Evolutionary conservation across 2,329 filamentous ascomycete genomes (phyloP).

Genomic region (Penicillium paneum): DNA sequence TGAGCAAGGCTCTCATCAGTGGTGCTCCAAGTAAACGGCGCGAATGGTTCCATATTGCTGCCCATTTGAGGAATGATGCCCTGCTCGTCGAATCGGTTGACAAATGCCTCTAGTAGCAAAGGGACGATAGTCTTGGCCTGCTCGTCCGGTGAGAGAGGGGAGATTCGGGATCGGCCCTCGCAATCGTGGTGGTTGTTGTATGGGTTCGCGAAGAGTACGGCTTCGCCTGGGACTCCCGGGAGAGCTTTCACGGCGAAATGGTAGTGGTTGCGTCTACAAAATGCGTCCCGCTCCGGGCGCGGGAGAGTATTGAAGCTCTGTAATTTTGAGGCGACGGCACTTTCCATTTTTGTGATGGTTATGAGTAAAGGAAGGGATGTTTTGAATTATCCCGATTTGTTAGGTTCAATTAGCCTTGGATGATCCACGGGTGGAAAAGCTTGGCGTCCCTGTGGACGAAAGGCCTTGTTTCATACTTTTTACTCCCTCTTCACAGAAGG

Average conservation of each 20-base stretch:
- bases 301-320: not conserved
- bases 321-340: not conserved
- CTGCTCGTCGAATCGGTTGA: conserved; percentile 3
- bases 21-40: conserved; percentile 7
- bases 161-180: conserved; percentile 4
- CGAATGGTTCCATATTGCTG: not conserved
- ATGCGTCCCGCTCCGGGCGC: not conserved
- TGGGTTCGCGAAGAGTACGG: conserved; percentile 5
- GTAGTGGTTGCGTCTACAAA: conserved; percentile 1
- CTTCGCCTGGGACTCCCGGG: not conserved
- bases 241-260: conserved; percentile 5
- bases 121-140: conserved; percentile 8
- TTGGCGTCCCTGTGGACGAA: not conserved
- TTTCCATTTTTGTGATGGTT: not conserved
- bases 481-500: not conserved
- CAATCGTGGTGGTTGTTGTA: conserved; percentile 1
- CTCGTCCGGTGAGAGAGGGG: not conserved
- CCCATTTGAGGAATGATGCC: not conserved
- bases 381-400: not conserved
- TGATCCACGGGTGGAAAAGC: not conserved
- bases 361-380: not conserved
- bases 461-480: not conserved
- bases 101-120: conserved; percentile 6
- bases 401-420: not conserved
- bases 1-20: not conserved